A percentile compares a stretch with the other conserved stretches of the same genome.
phyloP scores from a whole-genome alignment of 805 yeast species.

The Hanseniaspora guilliermondii region DNA sequence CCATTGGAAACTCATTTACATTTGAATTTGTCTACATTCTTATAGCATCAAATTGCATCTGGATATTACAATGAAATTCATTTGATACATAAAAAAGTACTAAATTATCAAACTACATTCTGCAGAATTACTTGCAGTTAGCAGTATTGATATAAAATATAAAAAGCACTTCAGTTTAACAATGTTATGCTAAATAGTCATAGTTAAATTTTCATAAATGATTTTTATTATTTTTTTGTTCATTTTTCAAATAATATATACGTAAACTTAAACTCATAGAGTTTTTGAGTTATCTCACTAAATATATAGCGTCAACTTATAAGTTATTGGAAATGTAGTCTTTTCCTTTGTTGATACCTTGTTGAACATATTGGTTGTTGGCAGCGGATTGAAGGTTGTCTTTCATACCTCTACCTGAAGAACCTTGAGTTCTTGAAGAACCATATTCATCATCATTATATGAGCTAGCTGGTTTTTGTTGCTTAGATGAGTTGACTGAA shows the following conservation, averaged over 20 bases:
- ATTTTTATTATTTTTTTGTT: background rate
- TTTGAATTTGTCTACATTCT: no score
- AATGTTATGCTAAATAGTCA: no score
- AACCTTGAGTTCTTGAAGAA: background rate
- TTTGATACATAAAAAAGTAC: no score
- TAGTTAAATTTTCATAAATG: no score
- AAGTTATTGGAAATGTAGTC: constrained; percentile 8
- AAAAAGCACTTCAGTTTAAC: no score
- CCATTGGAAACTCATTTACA: no score
- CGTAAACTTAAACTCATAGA: no score
- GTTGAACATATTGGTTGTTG: background rate
- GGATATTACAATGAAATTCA: no score
- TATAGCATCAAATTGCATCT: no score
- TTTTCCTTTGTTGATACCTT: constrained; percentile 1
- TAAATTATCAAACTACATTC: no score
- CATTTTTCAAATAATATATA: background rate
- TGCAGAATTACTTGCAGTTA: no score
- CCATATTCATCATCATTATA: background rate
- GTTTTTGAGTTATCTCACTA: background rate
- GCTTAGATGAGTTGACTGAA: background rate
- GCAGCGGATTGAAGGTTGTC: constrained; percentile 2
- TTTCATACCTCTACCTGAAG: background rate
- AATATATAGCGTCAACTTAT: background rate
- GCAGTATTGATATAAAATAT: no score
- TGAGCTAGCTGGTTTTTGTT: background rate